A percentile compares a stretch with the other conserved stretches of the same genome.
These are phyloP conservation scores for Rosa persica DNA, from an alignment of 306 rosid genomes.

Conservation along the genomic window DNA sequence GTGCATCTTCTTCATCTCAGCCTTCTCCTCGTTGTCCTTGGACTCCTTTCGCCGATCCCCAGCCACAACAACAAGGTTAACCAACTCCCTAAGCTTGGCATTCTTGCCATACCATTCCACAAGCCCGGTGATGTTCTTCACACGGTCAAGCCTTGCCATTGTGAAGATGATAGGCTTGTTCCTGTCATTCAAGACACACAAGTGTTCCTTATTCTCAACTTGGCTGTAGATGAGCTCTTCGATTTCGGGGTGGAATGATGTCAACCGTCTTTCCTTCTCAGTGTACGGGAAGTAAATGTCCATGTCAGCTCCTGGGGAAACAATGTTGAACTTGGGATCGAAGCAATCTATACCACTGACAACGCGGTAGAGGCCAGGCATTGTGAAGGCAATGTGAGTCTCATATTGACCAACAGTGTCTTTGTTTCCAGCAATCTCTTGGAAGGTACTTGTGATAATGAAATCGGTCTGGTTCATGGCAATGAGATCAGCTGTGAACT, in stretches of 20 bases:
- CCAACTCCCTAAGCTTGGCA: constrained; percentile 70
- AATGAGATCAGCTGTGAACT: constrained; percentile 95
- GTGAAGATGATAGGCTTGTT: constrained; percentile 95
- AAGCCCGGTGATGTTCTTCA: constrained; percentile 92
- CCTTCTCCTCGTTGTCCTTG: constrained; percentile 82
- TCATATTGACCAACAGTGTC: constrained; percentile 96
- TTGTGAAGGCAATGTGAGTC: constrained; percentile 96
- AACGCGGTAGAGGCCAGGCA: constrained; percentile 94
- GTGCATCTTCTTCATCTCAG: constrained; percentile 93
- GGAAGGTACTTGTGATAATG: constrained; percentile 95
- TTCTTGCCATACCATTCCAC: constrained; percentile 98
- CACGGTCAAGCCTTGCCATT: constrained; percentile 97
- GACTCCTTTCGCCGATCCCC: constrained; percentile 98
- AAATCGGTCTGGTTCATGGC: constrained; percentile 99
- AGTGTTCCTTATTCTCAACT: constrained; percentile 84
- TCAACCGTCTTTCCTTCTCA: constrained; percentile 61
- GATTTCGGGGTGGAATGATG: constrained; percentile 76
- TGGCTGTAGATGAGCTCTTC: constrained; percentile 90
- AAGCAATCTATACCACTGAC: constrained; percentile 89
- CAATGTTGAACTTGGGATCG: constrained; percentile 98
- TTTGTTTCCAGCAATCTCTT: constrained; percentile 99
- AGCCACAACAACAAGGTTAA: constrained; percentile 92
- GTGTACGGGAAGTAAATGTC: constrained; percentile 82
- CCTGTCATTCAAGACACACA: constrained; percentile 92
- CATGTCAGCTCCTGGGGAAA: constrained; percentile 95